phyloP scores from a whole-genome alignment of 176 grass and related monocot species.

The Zea mays region DNA sequence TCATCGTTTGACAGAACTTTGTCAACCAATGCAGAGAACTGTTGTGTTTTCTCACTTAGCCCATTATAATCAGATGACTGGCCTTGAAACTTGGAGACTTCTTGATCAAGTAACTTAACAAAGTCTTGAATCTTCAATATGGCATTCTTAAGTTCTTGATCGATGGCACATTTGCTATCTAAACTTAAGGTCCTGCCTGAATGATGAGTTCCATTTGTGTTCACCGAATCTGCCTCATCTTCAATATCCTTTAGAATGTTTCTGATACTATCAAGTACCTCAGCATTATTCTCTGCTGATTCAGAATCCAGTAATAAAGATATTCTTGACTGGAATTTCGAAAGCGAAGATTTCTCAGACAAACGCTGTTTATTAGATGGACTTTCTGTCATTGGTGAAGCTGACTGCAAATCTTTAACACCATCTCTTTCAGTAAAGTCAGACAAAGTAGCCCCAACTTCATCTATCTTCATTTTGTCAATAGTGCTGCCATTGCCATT shows the following conservation, averaged over 20 bases:
- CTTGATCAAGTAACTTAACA: conserved; percentile 72
- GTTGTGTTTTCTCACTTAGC: conserved; percentile 67
- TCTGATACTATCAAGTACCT: conserved; percentile 69
- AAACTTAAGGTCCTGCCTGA: conserved; percentile 36
- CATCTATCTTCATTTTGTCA: conserved; percentile 63
- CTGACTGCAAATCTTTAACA: conserved; percentile 46
- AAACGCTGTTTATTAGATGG: conserved; percentile 50
- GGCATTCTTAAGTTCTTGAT: conserved; percentile 67
- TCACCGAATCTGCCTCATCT: conserved; percentile 56
- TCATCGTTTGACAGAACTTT: conserved; percentile 63
- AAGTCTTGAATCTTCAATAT: conserved; percentile 86
- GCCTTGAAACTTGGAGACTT: conserved; percentile 58
- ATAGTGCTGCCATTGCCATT: conserved; percentile 47
- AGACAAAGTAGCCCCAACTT: conserved; percentile 51
- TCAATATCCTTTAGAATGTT: conserved; percentile 79
- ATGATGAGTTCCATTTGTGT: conserved; percentile 33
- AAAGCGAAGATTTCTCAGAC: conserved; percentile 45
- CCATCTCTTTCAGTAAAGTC: conserved; percentile 44
- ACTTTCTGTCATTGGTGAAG: conserved; percentile 39
- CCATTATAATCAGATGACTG: conserved; percentile 50
- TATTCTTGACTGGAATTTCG: conserved; percentile 78
- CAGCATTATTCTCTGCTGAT: conserved; percentile 50
- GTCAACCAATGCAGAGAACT: conserved; percentile 62
- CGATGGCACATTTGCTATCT: conserved; percentile 40
- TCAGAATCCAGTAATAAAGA: conserved; percentile 71